Percentiles rank a stretch among this genome's conserved stretches.
These are phyloP conservation scores for Solanum arcanum DNA, from an alignment of 257 asterid genomes.

Conservation along the genomic window DNA sequence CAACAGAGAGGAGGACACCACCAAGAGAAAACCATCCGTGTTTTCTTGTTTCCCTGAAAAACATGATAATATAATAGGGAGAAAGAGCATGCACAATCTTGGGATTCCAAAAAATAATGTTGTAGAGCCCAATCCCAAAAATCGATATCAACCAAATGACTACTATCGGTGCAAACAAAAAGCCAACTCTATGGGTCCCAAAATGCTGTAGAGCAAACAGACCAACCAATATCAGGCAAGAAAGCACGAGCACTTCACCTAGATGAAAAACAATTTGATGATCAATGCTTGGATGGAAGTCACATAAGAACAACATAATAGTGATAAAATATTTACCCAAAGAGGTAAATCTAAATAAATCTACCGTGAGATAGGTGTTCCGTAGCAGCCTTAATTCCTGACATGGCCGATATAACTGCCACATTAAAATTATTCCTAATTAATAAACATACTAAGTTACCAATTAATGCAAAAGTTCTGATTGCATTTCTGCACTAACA, in stretches of 20 bases:
- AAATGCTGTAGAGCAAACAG: conserved; percentile 27
- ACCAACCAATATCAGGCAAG: conserved; percentile 1
- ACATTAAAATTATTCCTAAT: not conserved
- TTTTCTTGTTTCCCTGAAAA: conserved; percentile 20
- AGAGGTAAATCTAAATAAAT: not conserved
- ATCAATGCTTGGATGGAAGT: not conserved
- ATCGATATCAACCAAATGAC: conserved; percentile 27
- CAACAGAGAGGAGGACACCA: conserved; percentile 27
- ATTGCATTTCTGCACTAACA: not conserved
- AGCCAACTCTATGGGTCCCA: conserved; percentile 31
- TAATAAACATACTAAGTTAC: not conserved
- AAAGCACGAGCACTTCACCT: not conserved
- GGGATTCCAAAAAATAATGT: conserved; percentile 24
- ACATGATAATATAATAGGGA: conserved; percentile 25
- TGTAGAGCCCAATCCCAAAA: conserved; percentile 26
- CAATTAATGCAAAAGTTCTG: not conserved
- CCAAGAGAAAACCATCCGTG: conserved; percentile 31
- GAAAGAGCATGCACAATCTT: conserved; percentile 26
- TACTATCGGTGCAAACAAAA: conserved; percentile 26
- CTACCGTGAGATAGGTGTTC: conserved; percentile 27
- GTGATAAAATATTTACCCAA: not conserved
- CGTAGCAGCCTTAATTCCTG: conserved; percentile 41
- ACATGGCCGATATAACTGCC: conserved; percentile 49
- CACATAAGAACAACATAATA: not conserved
- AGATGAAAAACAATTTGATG: not conserved